phyloP scores from a whole-genome alignment of 2,329 filamentous ascomycete genomes.

The Botrytis byssoidea region DNA sequence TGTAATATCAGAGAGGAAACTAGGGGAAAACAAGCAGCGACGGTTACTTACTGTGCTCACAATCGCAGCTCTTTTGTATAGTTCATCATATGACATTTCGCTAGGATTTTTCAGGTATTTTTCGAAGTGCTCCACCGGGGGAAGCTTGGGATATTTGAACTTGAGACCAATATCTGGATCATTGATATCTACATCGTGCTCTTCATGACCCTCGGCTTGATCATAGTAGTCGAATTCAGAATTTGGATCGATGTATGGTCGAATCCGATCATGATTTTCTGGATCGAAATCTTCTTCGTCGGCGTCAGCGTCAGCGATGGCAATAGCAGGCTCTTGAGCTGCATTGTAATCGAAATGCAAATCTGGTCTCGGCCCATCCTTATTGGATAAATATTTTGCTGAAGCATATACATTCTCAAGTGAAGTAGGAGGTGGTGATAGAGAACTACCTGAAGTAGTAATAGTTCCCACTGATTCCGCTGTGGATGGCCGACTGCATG shows the following conservation, averaged over 20 bases:
- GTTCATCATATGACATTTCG: slow-evolving; percentile 31
- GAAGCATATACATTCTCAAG: slow-evolving; percentile 10
- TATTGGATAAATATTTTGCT: slow-evolving; percentile 17
- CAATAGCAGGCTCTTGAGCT: slow-evolving; percentile 20
- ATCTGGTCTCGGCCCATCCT: slow-evolving; percentile 19
- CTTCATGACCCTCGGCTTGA: slow-evolving; percentile 27
- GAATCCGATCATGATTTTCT: slow-evolving; percentile 16
- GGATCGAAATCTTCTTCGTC: slow-evolving; percentile 14
- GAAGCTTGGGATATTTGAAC: slow-evolving; percentile 33
- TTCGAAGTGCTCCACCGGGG: slow-evolving; percentile 29
- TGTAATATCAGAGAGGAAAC: too few relatives aligned
- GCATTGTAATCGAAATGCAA: slow-evolving; percentile 19
- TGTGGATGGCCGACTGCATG: slow-evolving; percentile 29
- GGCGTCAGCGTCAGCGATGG: slow-evolving; percentile 14
- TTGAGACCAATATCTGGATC: slow-evolving; percentile 20
- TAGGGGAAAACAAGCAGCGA: background rate
- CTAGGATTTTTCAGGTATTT: slow-evolving; percentile 32
- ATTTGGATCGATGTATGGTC: slow-evolving; percentile 27
- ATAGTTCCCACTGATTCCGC: slow-evolving; percentile 25
- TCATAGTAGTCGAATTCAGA: slow-evolving; percentile 31
- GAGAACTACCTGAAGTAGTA: slow-evolving; percentile 28
- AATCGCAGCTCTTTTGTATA: slow-evolving; percentile 31
- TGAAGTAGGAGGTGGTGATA: slow-evolving; percentile 29
- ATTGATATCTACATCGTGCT: slow-evolving; percentile 14
- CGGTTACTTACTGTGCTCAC: slow-evolving; percentile 21